Evolutionary conservation across 2,329 filamentous ascomycete genomes (phyloP).

Genomic region (Fusarium ramigenum): DNA sequence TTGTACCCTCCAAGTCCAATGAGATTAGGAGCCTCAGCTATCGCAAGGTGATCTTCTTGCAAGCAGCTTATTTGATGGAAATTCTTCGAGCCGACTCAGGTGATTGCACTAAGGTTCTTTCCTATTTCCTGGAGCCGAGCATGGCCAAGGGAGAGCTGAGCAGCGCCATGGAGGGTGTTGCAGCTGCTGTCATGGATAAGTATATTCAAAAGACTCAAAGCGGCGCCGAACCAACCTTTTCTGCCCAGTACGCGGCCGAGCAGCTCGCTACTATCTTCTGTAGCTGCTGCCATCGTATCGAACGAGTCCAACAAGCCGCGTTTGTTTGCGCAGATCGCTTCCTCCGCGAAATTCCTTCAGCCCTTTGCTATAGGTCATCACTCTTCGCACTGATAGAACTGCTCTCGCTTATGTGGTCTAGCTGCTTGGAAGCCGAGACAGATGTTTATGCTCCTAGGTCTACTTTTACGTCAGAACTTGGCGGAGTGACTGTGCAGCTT

Average conservation of each 20-base stretch:
- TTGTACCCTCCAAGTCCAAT: conserved; percentile 78
- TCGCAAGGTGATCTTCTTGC: conserved; percentile 89
- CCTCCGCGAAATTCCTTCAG: conserved; percentile 84
- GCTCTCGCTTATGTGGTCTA: conserved; percentile 92
- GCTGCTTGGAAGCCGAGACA: conserved; percentile 92
- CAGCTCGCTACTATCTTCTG: conserved; percentile 88
- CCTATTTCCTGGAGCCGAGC: conserved; percentile 94
- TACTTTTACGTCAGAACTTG: conserved; percentile 79
- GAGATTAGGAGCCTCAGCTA: conserved; percentile 88
- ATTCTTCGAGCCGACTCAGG: conserved; percentile 86
- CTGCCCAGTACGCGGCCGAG: conserved; percentile 88
- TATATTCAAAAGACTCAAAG: conserved; percentile 81
- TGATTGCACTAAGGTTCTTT: conserved; percentile 87
- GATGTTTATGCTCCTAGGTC: conserved; percentile 92
- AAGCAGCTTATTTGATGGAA: conserved; percentile 89
- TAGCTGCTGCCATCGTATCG: conserved; percentile 92
- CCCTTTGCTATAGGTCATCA: conserved; percentile 87
- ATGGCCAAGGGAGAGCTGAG: conserved; percentile 72
- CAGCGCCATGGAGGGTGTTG: conserved; percentile 71
- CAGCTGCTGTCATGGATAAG: conserved; percentile 75
- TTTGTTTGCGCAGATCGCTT: conserved; percentile 86
- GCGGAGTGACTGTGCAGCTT: conserved; percentile 85
- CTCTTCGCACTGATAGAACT: conserved; percentile 93
- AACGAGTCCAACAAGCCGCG: conserved; percentile 89
- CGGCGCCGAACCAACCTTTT: conserved; percentile 79